Evolutionary conservation across 176 grass and related monocot genomes (phyloP), one percentile per base, ranked within the genome.

Genomic region (Carex pumila): DNA sequence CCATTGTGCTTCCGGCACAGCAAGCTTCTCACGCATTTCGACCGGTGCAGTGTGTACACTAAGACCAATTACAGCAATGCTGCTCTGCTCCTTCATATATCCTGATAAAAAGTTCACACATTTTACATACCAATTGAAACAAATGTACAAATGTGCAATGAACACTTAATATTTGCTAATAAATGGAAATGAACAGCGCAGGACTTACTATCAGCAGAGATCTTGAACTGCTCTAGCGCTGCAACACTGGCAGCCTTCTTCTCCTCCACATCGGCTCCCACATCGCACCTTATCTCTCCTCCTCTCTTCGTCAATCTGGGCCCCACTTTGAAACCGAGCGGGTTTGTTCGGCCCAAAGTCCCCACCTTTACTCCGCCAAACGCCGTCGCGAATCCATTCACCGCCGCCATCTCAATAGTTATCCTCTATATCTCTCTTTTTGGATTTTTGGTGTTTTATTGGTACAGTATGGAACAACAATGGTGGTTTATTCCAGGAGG

Each of bases 1-100:
- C 93, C 92, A 98, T 56, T 93, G 85, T 80, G 89, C 91, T 85
- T 98, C 95, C 49, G 95, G 92, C 75, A 98, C 91, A 13, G 91
- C 95, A 85, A 98, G 89, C 34, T 98, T 98, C 88, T 98, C 95
- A 1, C 92, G 91, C 95, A 98, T 95, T 32, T 98, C 96, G 2
- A 98, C 96, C 34, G 96, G 89, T 65, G 96, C 86, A 56, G 96
- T 98, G 75, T 98, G 96, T 11, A 98, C 85, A 58, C 96, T 98
- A 67, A 98, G 93, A 66, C 91, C 96, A 11, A 98, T 89, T 22
- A 95, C 96, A 77, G 93, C 93, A 72, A 98, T 93, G 89, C 91
- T 95, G 83, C 96, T 98, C 56, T 86, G 90, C 75, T 98, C 96
- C 80, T 98, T 98, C 95, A 98, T 95, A 80, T 98, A 98, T 34